These are phyloP conservation scores for Zhuliangozyma blackwelliae DNA, from an alignment of 1,139 yeast genomes.

Conservation along the genomic window DNA sequence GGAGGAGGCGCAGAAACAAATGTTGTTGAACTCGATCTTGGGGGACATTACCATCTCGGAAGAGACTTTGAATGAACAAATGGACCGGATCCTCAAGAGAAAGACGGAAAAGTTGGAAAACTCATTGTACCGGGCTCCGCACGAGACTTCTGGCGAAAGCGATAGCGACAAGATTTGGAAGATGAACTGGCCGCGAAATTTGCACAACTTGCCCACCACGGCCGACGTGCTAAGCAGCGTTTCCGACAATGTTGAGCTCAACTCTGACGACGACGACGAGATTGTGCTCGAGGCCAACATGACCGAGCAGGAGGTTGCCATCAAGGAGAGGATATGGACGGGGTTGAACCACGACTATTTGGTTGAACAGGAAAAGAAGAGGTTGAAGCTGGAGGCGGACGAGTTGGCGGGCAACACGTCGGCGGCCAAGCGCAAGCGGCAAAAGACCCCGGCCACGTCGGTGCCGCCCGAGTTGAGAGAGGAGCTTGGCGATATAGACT, in stretches of 20 bases:
- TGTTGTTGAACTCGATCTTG: constrained; percentile 18
- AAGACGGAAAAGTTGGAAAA: constrained; percentile 12
- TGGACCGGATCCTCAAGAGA: constrained; percentile 12
- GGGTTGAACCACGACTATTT: constrained; percentile 83
- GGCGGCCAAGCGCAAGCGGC: constrained; percentile 41
- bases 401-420: constrained; percentile 70
- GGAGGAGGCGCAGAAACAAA: constrained; percentile 12
- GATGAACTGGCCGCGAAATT: constrained; percentile 50
- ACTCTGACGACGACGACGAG: constrained; percentile 75
- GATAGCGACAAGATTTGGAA: constrained; percentile 10
- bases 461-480: constrained; percentile 19
- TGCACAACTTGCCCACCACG: constrained; percentile 53
- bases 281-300: constrained; percentile 61
- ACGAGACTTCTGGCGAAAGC: constrained; percentile 7
- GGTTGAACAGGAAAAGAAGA: constrained; percentile 78
- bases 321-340: constrained; percentile 83
- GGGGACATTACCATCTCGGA: constrained; percentile 22
- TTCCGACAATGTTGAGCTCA: constrained; percentile 53
- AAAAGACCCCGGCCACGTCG: constrained; percentile 13
- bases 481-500: constrained; percentile 34
- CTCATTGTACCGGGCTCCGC: constrained; percentile 12
- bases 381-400: constrained; percentile 85
- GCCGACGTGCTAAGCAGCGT: constrained; percentile 48
- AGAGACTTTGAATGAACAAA: constrained; percentile 10
- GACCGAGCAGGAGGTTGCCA: constrained; percentile 58